Evolutionary conservation across 176 grass and related monocot genomes (phyloP), one percentile per base, ranked within the genome.

Genomic region (Triticum timopheevii): DNA sequence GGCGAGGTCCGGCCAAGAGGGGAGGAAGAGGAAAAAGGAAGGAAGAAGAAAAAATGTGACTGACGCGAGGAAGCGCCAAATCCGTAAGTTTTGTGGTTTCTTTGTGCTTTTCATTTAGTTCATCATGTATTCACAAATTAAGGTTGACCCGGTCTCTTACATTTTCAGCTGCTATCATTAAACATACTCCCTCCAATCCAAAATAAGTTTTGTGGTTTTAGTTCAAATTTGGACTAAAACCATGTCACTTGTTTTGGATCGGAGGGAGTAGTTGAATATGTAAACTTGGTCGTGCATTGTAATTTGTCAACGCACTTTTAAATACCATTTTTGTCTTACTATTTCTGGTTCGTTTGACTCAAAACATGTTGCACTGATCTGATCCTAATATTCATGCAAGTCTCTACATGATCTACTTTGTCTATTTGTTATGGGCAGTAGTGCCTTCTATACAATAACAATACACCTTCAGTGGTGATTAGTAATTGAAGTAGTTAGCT

Each of bases 41-140:
- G 28, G 28, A 30, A 30, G 28, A 30, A 30, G 28, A 30, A 30
- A 30, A 30, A 30, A 30, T 30, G 28, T 30, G 28, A 30, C 28
- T 30, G 28, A 30, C 28, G 28, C 28, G 28, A 30, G 28, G 28
- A 30, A 30, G 28, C 28, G 28, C 28, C 28, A 30, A 30, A 30
- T 30, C 16, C 24, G 78, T 80, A 65, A 80, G 78, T 80, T 44
- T 15, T 80, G 13, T 65, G 23, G 16, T 65, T 47, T 27, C 38
- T 80, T 28, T 64, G 8, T 27, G 22, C 35, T 19, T 83, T 73
- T 63, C 54, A 74, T 62, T 82, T 74, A 73, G 54, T 84, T 62
- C 34, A 62, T 62, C 33, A 13, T 62, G 61, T 13, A 38, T 79
- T 79, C 12, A 40, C 20, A 79, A 61, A 17, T 15, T 79, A 79